Conservation (phyloP, 306 rosid species). For the Urtica urens region DNA sequence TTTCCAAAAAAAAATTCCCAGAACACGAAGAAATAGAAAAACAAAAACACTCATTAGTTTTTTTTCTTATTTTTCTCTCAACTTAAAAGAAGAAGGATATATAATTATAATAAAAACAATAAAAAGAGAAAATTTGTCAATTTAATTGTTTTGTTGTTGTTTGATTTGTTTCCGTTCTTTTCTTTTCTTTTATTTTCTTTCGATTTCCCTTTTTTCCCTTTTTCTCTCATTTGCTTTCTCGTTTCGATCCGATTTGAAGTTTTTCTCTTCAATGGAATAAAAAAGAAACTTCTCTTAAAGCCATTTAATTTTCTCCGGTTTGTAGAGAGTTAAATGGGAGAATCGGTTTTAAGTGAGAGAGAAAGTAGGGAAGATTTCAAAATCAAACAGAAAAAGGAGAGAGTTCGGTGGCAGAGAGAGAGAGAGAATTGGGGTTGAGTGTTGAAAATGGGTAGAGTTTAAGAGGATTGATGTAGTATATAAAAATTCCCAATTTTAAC, state of each 20-base stretch:
- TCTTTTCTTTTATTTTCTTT: background rate
- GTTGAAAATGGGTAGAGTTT: too few species aligned
- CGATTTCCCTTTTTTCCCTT: slow-evolving; percentile 12
- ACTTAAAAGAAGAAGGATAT: background rate
- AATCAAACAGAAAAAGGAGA: too few species aligned
- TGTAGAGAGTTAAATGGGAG: too few species aligned
- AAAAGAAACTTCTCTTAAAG: slow-evolving; percentile 24
- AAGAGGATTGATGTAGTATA: too few species aligned
- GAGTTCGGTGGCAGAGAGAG: too few species aligned
- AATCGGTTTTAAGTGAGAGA: too few species aligned
- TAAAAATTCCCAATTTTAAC: too few species aligned
- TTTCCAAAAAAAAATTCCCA: too few species aligned
- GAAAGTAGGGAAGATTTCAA: too few species aligned
- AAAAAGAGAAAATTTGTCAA: background rate
- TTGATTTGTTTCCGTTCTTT: background rate
- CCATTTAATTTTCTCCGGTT: slow-evolving; percentile 44
- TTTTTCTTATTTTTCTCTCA: background rate
- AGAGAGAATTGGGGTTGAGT: too few species aligned
- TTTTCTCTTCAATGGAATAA: slow-evolving; percentile 32
- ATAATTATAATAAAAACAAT: background rate
- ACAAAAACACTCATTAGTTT: background rate
- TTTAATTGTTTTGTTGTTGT: too few species aligned
- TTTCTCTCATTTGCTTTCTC: slow-evolving; percentile 9
- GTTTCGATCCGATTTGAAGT: slow-evolving; percentile 77
- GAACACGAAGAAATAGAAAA: slow-evolving; percentile 22